A percentile compares a stretch with the other conserved stretches of the same genome.
Evolutionary conservation across 768 basidiomycete species (phyloP).

Genomic region (Lactarius deliciosus): DNA sequence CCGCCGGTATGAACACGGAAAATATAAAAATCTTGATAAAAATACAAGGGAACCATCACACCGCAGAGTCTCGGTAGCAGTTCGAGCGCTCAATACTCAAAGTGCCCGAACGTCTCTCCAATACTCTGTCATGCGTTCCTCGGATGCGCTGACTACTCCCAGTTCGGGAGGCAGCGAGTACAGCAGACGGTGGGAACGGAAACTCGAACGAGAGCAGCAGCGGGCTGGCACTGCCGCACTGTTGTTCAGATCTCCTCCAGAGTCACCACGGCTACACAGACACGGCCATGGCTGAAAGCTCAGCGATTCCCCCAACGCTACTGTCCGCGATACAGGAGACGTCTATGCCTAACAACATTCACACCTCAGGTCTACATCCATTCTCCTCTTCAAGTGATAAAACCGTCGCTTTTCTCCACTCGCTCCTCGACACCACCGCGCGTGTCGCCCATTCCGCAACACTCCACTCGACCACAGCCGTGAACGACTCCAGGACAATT

Average conservation of each 20-base stretch:
- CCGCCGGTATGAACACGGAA: neutral
- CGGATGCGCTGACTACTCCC: too few relatives aligned
- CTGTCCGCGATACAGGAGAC: slow-evolving; percentile 21
- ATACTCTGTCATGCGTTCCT: too few relatives aligned
- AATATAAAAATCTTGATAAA: too few relatives aligned
- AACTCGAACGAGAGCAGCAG: too few relatives aligned
- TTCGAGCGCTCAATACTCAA: slow-evolving; percentile 38
- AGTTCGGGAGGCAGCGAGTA: too few relatives aligned
- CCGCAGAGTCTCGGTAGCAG: slow-evolving; percentile 53
- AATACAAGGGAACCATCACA: slow-evolving; percentile 29
- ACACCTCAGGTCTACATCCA: slow-evolving; percentile 6
- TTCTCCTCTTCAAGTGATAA: slow-evolving; percentile 23
- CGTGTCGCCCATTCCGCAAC: slow-evolving; percentile 15
- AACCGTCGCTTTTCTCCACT: slow-evolving; percentile 19
- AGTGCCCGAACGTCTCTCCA: slow-evolving; percentile 35
- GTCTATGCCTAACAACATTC: slow-evolving; percentile 7
- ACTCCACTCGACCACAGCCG: slow-evolving; percentile 16
- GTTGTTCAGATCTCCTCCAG: too few relatives aligned
- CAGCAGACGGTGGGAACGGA: too few relatives aligned
- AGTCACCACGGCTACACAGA: neutral
- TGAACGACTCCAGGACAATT: slow-evolving; percentile 27
- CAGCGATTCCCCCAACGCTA: slow-evolving; percentile 14
- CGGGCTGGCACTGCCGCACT: slow-evolving; percentile 48
- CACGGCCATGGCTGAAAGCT: slow-evolving; percentile 16
- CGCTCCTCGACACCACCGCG: slow-evolving; percentile 21